Evolutionary conservation across 1,139 yeast genomes (phyloP), one percentile per base, ranked within the genome.

Genomic region (Suhomyces guaymorum): DNA sequence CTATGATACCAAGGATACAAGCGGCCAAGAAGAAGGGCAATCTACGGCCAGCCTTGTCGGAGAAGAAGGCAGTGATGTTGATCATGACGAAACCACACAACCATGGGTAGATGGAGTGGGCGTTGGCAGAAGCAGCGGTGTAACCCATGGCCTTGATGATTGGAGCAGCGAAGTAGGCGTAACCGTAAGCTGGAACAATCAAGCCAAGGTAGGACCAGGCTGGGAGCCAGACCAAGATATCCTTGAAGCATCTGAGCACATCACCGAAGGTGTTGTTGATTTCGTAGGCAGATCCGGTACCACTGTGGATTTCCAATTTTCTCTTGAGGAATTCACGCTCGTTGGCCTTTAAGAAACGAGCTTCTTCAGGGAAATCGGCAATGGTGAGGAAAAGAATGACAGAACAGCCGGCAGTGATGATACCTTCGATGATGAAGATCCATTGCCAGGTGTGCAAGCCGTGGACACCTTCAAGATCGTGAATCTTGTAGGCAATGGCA

Each of bases 81-180:
- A 77, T 71, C 31, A 73, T 54, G 2, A 75, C 84, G 52, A 81
- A 77, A 0, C 86, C 80, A 17, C 65, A 66, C 23, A 80, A 66
- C 89, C 89, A 82, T 12, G 90, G 90, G 48, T 80, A 82, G 36
- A 82, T 78, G 0, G 88, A 80, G 49, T 76, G 80, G 35, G 77
- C 73, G 57, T 82, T 84, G 15, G 86, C 82, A 38, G 70, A 62
- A 44, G 78, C 77, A 1, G 83, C 78, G 4, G 82, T 64, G 55
- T 79, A 78, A 7, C 82, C 78, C 54, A 73, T 66, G 46, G 71
- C 72, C 51, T 58, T 61, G 46, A 78, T 81, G 57, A 79, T 81
- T 35, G 82, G 70, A 40, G 81, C 80, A 21, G 87, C 79, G 54
- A 82, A 82, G 57, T 76, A 81, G 12, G 88, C 88, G 49, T 80